Conservation (phyloP, 768 basidiomycete species). For the Lentinula sp. region DNA sequence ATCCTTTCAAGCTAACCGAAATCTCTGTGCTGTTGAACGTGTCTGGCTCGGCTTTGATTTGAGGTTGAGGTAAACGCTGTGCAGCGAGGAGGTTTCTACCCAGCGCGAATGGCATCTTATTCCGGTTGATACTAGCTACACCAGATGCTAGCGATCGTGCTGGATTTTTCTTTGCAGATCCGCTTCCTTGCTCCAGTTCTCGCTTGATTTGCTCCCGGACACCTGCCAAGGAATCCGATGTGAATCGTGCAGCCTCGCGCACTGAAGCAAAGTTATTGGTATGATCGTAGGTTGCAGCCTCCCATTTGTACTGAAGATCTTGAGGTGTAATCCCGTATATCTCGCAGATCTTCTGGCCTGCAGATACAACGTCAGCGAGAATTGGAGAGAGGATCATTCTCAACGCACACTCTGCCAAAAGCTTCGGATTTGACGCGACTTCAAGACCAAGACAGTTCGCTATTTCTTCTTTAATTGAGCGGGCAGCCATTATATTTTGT, state of each 20-base stretch:
- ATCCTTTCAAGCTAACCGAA: slow-evolving; percentile 10
- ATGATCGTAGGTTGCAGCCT: slow-evolving; percentile 40
- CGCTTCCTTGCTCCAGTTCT: slow-evolving; percentile 26
- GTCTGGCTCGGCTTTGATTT: slow-evolving; percentile 31
- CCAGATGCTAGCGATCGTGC: slow-evolving; percentile 21
- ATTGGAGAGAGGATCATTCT: neutral
- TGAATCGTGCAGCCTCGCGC: slow-evolving; percentile 29
- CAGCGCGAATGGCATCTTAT: slow-evolving; percentile 21
- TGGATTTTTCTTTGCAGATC: slow-evolving; percentile 23
- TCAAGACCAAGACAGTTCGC: slow-evolving; percentile 17
- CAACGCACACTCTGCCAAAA: slow-evolving; percentile 47
- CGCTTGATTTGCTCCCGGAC: slow-evolving; percentile 47
- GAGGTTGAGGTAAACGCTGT: slow-evolving; percentile 11
- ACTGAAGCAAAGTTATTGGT: slow-evolving; percentile 21
- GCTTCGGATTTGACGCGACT: slow-evolving; percentile 31
- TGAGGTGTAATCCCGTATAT: slow-evolving; percentile 51
- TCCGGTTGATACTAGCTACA: slow-evolving; percentile 27
- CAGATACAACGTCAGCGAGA: neutral
- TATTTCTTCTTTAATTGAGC: slow-evolving; percentile 16
- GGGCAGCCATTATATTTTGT: neutral
- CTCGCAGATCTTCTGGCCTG: slow-evolving; percentile 62
- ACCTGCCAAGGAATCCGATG: slow-evolving; percentile 42
- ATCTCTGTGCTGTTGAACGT: slow-evolving; percentile 16
- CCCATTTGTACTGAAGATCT: slow-evolving; percentile 61
- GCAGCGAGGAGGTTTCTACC: slow-evolving; percentile 2